Conservation (phyloP, 345 rosid species). For the Trapa incisa region DNA sequence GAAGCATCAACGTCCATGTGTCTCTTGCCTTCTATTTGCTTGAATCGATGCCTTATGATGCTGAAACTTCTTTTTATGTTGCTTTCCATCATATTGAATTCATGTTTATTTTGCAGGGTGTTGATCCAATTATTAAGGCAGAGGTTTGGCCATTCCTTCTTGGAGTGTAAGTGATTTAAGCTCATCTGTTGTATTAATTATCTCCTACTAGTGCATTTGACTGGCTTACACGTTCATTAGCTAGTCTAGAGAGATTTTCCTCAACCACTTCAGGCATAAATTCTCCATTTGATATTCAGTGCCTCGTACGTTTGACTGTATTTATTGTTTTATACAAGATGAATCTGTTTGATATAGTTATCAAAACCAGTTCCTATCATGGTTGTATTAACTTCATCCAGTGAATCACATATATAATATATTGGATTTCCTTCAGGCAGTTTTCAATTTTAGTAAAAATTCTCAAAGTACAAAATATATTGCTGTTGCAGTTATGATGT, state of each 20-base stretch:
- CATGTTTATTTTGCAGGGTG: conserved; percentile 41
- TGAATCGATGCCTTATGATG: background rate
- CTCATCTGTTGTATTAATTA: background rate
- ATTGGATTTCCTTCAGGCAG: background rate
- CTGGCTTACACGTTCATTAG: background rate
- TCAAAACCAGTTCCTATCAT: background rate
- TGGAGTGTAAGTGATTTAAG: conserved; percentile 56
- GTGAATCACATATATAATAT: background rate
- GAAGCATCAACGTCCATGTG: background rate
- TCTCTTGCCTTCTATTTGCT: background rate
- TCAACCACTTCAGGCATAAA: background rate
- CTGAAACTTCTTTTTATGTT: background rate
- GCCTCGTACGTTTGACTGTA: background rate
- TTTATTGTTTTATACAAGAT: background rate
- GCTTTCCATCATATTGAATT: conserved; percentile 7
- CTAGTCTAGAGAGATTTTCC: background rate
- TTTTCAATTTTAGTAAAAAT: background rate
- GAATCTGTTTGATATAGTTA: background rate
- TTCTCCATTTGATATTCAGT: background rate
- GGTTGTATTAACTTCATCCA: background rate
- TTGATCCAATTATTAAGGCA: conserved; percentile 78
- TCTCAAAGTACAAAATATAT: background rate
- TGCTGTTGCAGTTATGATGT: conserved; percentile 44
- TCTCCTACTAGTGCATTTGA: background rate
- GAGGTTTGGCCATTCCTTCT: conserved; percentile 97